Evolutionary conservation across 2,329 filamentous ascomycete genomes (phyloP), one percentile per base, ranked within the genome.

Genomic region (Claviceps capensis): DNA sequence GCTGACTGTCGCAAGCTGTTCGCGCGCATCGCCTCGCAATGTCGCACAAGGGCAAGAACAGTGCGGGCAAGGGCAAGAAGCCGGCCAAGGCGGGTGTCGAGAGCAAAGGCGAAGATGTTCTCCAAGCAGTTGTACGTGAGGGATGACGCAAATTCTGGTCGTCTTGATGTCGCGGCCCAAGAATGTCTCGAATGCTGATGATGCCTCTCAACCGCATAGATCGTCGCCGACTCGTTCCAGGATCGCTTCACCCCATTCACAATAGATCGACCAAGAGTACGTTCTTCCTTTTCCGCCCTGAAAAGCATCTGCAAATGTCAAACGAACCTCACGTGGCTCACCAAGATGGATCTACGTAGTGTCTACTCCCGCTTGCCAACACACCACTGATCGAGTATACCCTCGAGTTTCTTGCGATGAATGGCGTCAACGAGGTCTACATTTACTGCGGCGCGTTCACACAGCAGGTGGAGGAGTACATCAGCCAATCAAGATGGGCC

Each of bases 371-470:
- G 11, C 77, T 98, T 54, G 93, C 88, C 54, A 97, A 97, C 67
- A 90, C 85, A 1, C 91, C 93, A 38, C 75, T 98, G 56, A 95
- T 98, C 70, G 93, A 98, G 68, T 97, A 98, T 67, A 97, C 91
- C 4, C 82, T 97, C 62, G 90, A 97, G 64, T 97, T 95, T 62
- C 82, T 98, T 1, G 89, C 89, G 57, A 91, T 91, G 77, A 89
- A 93, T 53, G 89, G 90, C 53, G 89, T 97, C n/a, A 83, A 93
- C 60, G 88, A 96, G 58, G 86, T 97, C 51, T 95, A 86, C 65
- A 79, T 98, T 53, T 97, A 96, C 71, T 91, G 86, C 60, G 87
- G 88, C 54, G 83, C 88, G 30, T 89, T 96, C 66, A 86, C 85
- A 34, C 85, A 93, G 54, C 81, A 89, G 65, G 79, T 98, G 52